Evolutionary conservation across 306 rosid genomes (phyloP), one percentile per base, ranked within the genome.

Genomic region (Sechiopsis laciniata): DNA sequence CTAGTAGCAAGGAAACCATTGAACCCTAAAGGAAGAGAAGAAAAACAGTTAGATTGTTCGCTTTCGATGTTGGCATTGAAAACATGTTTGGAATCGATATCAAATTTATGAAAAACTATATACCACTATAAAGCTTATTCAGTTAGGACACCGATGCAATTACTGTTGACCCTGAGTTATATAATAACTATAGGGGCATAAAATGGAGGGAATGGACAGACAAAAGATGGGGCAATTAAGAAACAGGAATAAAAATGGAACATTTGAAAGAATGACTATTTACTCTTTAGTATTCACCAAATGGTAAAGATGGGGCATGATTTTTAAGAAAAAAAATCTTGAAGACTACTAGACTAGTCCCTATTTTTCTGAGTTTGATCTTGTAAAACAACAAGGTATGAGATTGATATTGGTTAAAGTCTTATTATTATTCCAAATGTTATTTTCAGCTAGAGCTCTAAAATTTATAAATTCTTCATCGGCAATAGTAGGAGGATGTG

Each of bases 1-100:
- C n/a, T 21, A 22, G 37, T 11, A 11, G n/a, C 63, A 22, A 40
- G 12, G n/a, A 16, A 22, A 40, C 66, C 66, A 60, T 6, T 58
- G 17, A 60, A 60, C 10, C 42, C 42, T 24, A 42, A 60, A 58
- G 64, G 64, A 22, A 60, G 66, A 63, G 51, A 8, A 35, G 69
- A 22, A 16, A 35, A 35, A 35, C 35, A 22, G 50, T 35, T 35
- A 63, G 10, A 32, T 15, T n/a, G 50, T 63, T 13, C 37, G 24
- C 50, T 15, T 16, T 63, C 3, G 37, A 63, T 7, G 24, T 35
- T 63, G 35, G 22, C 69, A 15, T 62, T 32, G 50, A 32, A 32
- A 32, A 15, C 50, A 16, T 29, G 45, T 60, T 60, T 60, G 46
- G 45, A 12, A 14, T 15, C 13, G 67, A 60, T 13, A 7, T 61